phyloP scores from a whole-genome alignment of 2,329 filamentous ascomycete genomes.

The Fusarium liriodendri region DNA sequence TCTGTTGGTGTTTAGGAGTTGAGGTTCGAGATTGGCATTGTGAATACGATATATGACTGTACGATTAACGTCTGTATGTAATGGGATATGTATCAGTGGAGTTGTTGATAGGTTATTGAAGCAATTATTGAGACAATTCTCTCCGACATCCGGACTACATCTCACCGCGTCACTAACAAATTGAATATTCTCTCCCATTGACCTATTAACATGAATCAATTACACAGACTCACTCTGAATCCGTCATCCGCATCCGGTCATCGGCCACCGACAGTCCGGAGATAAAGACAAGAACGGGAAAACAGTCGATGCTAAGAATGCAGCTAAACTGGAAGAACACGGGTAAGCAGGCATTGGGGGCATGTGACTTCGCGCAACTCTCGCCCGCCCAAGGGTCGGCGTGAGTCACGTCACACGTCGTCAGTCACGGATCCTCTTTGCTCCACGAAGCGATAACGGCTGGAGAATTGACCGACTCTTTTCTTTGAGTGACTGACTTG shows the following conservation, averaged over 20 bases:
- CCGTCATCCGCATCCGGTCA: not conserved
- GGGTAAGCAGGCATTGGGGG: not conserved
- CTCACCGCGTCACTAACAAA: not conserved
- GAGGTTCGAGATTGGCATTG: not conserved
- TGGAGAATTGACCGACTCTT: not conserved
- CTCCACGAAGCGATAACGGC: constrained; percentile 30
- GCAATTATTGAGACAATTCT: not conserved
- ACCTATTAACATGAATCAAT: not conserved
- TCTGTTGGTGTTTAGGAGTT: not conserved
- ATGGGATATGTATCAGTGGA: not conserved
- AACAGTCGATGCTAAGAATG: not conserved
- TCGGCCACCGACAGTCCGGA: not conserved
- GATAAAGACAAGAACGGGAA: not conserved
- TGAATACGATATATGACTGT: not conserved
- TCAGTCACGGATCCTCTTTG: not conserved
- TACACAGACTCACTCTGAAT: not conserved
- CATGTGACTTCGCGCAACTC: constrained; percentile 48
- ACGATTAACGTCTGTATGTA: not conserved
- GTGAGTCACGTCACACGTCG: constrained; percentile 41
- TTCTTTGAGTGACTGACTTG: not conserved
- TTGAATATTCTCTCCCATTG: not conserved
- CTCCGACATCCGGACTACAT: not conserved
- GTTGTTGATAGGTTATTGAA: not conserved
- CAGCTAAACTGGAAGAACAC: not conserved
- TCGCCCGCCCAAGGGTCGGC: constrained; percentile 34